A percentile compares a stretch with the other conserved stretches of the same genome.
phyloP scores from a whole-genome alignment of 2,329 filamentous ascomycete genomes.

The Gremmenia infestans region DNA sequence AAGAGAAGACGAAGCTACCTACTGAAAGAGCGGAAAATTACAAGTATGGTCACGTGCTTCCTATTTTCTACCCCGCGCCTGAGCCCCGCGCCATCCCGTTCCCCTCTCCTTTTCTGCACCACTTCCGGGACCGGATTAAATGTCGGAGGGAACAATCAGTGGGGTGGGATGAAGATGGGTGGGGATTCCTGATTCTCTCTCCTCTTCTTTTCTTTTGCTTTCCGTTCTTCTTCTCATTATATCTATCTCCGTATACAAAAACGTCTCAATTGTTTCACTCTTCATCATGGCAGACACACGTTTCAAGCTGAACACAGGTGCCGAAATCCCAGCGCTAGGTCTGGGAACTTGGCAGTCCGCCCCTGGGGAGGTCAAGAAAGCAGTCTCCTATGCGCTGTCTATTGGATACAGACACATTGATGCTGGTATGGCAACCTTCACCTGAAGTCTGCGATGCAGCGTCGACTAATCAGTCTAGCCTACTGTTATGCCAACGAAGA shows the following conservation, averaged over 20 bases:
- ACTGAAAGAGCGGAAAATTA: too few species aligned
- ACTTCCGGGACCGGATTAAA: too few species aligned
- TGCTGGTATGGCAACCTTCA: conserved; percentile 8
- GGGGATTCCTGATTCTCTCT: too few species aligned
- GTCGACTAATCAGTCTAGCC: conserved; percentile 44
- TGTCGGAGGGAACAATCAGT: too few species aligned
- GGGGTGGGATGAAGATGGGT: too few species aligned
- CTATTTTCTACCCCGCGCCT: too few species aligned
- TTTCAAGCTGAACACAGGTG: conserved; percentile 35
- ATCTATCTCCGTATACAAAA: not conserved
- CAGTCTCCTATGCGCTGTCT: conserved; percentile 36
- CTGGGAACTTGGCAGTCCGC: conserved; percentile 42
- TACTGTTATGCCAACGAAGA: conserved; percentile 79
- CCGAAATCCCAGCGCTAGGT: conserved; percentile 37
- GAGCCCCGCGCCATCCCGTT: too few species aligned
- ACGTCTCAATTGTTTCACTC: not conserved
- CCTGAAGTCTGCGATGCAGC: not conserved
- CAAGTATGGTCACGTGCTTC: too few species aligned
- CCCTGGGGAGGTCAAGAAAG: conserved; percentile 39
- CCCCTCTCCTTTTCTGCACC: too few species aligned
- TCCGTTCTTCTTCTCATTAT: not conserved
- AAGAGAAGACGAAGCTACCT: too few species aligned
- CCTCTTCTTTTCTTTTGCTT: not conserved
- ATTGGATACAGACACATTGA: conserved; percentile 52
- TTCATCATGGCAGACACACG: conserved; percentile 25